A percentile compares a stretch with the other conserved stretches of the same genome.
phyloP scores from a whole-genome alignment of 805 yeast genomes.

The Cyberlindnera misumaiensis region DNA sequence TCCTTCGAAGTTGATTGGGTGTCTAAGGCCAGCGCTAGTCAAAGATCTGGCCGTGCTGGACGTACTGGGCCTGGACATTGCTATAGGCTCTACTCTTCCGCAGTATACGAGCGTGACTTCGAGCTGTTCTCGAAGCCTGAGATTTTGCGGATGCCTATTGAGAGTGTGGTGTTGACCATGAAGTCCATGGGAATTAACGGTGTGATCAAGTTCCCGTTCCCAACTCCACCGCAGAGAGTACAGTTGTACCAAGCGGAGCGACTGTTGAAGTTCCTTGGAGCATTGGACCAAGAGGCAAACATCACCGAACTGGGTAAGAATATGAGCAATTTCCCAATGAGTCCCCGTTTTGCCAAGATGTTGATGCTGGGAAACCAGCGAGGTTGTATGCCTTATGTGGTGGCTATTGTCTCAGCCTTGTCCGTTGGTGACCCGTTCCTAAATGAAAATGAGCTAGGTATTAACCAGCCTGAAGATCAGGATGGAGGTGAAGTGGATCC shows the following conservation, averaged over 20 bases:
- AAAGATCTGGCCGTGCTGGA: conserved; percentile 96
- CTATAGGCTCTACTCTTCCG: conserved; percentile 87
- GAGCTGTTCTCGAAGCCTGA: conserved; percentile 82
- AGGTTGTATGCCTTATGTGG: conserved; percentile 78
- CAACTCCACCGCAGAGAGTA: conserved; percentile 76
- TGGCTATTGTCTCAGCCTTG: conserved; percentile 85
- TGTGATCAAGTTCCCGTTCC: conserved; percentile 89
- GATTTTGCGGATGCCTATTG: conserved; percentile 91
- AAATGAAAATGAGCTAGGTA: conserved; percentile 66
- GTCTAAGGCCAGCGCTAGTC: conserved; percentile 92
- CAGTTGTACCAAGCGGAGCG: conserved; percentile 61
- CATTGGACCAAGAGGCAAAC: conserved; percentile 45
- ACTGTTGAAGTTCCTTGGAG: conserved; percentile 68
- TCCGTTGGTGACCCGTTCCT: conserved; percentile 92
- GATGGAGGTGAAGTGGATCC: conserved; percentile 28
- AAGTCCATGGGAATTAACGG: conserved; percentile 95
- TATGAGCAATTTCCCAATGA: conserved; percentile 88
- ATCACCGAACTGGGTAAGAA: conserved; percentile 76
- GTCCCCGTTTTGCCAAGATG: conserved; percentile 91
- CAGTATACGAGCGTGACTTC: conserved; percentile 84
- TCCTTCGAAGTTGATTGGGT: conserved; percentile 89
- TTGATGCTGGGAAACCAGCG: conserved; percentile 81
- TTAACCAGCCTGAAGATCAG: conserved; percentile 13
- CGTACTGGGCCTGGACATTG: conserved; percentile 99
- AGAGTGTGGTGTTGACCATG: conserved; percentile 92